A percentile compares a stretch with the other conserved stretches of the same genome.
These are phyloP conservation scores for Mrakia blollopis DNA, from an alignment of 768 basidiomycete genomes.

Conservation along the genomic window DNA sequence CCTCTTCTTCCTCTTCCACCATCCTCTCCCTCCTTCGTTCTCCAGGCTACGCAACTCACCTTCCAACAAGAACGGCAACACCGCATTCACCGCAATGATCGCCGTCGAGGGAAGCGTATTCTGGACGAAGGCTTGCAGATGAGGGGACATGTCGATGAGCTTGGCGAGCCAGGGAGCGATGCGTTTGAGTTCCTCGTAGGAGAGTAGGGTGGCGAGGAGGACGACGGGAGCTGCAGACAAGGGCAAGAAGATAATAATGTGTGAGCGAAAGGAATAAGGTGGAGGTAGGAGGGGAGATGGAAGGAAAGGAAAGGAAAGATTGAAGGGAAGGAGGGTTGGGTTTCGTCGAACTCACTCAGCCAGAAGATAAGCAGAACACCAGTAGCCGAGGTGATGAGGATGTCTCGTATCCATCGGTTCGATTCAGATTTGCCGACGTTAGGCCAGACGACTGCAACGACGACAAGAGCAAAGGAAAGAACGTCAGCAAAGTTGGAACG, in stretches of 20 bases:
- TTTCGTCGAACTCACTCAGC: constrained; percentile 50
- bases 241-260: neutral
- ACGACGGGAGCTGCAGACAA: constrained; percentile 66
- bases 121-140: constrained; percentile 77
- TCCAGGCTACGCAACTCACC: constrained; percentile 49
- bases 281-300: neutral
- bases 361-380: constrained; percentile 77
- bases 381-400: constrained; percentile 66
- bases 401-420: constrained; percentile 60
- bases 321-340: no score
- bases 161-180: constrained; percentile 77
- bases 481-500: neutral
- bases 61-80: constrained; percentile 83
- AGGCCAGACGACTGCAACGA: constrained; percentile 64
- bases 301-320: neutral
- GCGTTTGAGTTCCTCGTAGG: constrained; percentile 89
- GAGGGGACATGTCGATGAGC: constrained; percentile 64
- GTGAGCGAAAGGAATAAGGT: neutral
- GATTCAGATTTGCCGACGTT: constrained; percentile 68
- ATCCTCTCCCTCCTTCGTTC: neutral
- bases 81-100: constrained; percentile 81
- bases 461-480: neutral
- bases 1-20: neutral
- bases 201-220: constrained; percentile 76
- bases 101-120: constrained; percentile 89